These are phyloP conservation scores for Rhodocollybia butyracea DNA, from an alignment of 768 basidiomycete genomes.

Conservation along the genomic window DNA sequence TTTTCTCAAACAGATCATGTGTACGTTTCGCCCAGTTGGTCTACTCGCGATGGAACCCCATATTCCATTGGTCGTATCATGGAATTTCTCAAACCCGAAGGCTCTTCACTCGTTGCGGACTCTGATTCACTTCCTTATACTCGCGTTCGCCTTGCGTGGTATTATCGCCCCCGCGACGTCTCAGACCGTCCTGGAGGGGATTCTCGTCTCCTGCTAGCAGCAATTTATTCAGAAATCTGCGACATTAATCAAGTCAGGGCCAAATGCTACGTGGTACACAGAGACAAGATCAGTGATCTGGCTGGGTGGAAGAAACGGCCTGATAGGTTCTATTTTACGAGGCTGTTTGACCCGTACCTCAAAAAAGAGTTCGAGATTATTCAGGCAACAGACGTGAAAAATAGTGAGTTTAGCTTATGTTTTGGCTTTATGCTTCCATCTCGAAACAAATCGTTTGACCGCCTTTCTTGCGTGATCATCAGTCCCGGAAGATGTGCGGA, in stretches of 20 bases:
- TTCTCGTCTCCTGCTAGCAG: constrained; percentile 87
- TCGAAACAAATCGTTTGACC: background rate
- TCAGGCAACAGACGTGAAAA: constrained; percentile 79
- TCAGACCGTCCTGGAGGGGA: constrained; percentile 89
- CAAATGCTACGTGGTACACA: constrained; percentile 90
- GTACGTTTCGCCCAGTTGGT: constrained; percentile 93
- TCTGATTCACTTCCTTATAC: constrained; percentile 68
- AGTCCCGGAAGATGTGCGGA: constrained; percentile 83
- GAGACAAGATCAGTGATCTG: constrained; percentile 92
- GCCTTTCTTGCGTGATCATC: constrained; percentile 17
- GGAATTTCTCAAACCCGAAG: constrained; percentile 87
- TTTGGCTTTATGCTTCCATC: background rate
- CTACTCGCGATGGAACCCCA: constrained; percentile 88
- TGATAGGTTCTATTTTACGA: constrained; percentile 95
- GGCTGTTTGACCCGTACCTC: constrained; percentile 96
- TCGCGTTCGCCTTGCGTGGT: constrained; percentile 91
- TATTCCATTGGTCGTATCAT: constrained; percentile 96
- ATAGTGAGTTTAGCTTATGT: constrained; percentile 57
- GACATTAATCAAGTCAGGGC: constrained; percentile 92
- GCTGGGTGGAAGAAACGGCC: constrained; percentile 91
- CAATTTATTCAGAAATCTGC: constrained; percentile 95
- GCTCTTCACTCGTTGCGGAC: constrained; percentile 52
- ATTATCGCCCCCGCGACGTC: constrained; percentile 95
- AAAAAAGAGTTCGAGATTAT: constrained; percentile 98
- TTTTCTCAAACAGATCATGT: constrained; percentile 79